phyloP scores from a whole-genome alignment of 2,329 filamentous ascomycete species.

The Fusarium fracticaudum region DNA sequence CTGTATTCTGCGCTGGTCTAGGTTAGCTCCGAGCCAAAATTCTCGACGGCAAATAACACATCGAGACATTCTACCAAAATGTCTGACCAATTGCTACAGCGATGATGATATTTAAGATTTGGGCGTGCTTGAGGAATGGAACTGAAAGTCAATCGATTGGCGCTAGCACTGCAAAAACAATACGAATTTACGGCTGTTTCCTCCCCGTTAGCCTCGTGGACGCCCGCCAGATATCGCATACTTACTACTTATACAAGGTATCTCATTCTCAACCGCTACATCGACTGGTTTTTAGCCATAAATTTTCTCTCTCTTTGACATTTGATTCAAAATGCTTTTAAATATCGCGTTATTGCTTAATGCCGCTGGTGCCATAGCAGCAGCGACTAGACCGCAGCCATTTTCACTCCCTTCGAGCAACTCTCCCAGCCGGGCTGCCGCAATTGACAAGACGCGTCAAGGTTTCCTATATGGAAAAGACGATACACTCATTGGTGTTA shows the following conservation, averaged over 20 bases:
- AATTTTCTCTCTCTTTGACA: too few relatives aligned
- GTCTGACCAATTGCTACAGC: too few relatives aligned
- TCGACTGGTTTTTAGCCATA: neutral
- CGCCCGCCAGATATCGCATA: neutral
- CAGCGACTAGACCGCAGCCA: fast-evolving
- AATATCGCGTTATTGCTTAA: neutral
- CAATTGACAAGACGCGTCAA: neutral
- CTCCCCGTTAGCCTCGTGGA: too few relatives aligned
- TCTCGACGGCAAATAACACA: too few relatives aligned
- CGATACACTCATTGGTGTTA: neutral
- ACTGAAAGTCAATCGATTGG: neutral
- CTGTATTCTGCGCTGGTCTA: too few relatives aligned
- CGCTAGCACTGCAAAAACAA: too few relatives aligned
- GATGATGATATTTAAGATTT: too few relatives aligned
- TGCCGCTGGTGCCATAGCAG: neutral
- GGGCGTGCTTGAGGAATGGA: neutral
- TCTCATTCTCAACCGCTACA: fast-evolving
- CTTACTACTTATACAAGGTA: fast-evolving
- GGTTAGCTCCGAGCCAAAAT: too few relatives aligned
- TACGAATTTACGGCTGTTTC: neutral
- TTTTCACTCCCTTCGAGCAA: neutral
- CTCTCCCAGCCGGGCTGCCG: neutral
- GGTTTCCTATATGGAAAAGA: neutral
- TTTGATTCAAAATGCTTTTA: fast-evolving
- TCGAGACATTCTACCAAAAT: too few relatives aligned